Percentiles rank a stretch among this genome's conserved stretches.
These are phyloP conservation scores for Pichia sp. DNA, from an alignment of 1,139 yeast species.

Conservation along the genomic window DNA sequence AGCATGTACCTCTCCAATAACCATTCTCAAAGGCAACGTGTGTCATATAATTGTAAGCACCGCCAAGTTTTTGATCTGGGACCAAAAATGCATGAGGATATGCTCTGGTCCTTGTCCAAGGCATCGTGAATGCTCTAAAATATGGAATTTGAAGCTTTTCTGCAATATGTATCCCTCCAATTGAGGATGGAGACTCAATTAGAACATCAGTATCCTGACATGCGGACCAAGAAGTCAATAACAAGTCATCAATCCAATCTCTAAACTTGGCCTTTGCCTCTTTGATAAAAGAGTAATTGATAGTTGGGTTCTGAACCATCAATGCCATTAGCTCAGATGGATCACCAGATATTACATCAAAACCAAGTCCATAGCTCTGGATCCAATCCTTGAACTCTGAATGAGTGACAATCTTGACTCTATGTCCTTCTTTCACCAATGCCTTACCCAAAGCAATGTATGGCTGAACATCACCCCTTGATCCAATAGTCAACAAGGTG, in stretches of 20 bases:
- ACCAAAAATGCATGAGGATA: conserved; percentile 96
- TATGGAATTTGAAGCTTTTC: conserved; percentile 87
- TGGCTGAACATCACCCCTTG: conserved; percentile 96
- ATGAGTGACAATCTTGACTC: conserved; percentile 81
- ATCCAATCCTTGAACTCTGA: conserved; percentile 75
- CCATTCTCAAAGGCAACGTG: conserved; percentile 89
- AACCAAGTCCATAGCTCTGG: conserved; percentile 54
- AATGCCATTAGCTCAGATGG: conserved; percentile 89
- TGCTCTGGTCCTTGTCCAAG: conserved; percentile 94
- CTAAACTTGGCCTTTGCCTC: conserved; percentile 77
- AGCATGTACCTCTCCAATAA: conserved; percentile 90
- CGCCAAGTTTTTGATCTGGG: conserved; percentile 90
- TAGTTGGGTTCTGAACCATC: conserved; percentile 86
- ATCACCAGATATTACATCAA: conserved; percentile 79
- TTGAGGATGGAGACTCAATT: conserved; percentile 91
- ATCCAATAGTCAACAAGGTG: conserved; percentile 80
- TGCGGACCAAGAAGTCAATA: conserved; percentile 72
- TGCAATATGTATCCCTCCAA: conserved; percentile 93
- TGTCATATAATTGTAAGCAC: conserved; percentile 85
- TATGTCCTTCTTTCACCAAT: conserved; percentile 70
- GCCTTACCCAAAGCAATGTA: conserved; percentile 87
- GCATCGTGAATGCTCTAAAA: conserved; percentile 95
- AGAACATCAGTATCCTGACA: conserved; percentile 73
- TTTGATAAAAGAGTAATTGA: conserved; percentile 73
- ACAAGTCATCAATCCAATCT: conserved; percentile 71